Percentiles rank a stretch among this genome's conserved stretches.
These are phyloP conservation scores for Westerdykella aurantiaca DNA, from an alignment of 2,329 filamentous ascomycete species.

Conservation along the genomic window DNA sequence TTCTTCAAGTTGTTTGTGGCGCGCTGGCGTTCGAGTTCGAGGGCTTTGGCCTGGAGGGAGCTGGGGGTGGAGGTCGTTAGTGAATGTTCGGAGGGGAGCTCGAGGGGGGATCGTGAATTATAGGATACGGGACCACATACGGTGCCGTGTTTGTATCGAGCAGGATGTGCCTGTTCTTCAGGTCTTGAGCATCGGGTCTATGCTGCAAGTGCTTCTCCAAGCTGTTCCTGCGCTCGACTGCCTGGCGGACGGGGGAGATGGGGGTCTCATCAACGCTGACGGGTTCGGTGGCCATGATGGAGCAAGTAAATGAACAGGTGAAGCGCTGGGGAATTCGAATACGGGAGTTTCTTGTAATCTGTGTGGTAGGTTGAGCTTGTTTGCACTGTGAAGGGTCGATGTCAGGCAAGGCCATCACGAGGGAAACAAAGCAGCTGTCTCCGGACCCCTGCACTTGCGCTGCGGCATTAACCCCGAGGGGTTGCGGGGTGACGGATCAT, in stretches of 20 bases:
- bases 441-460: no score
- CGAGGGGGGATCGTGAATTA: neutral
- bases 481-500: no score
- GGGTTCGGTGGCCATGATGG: conserved; percentile 25
- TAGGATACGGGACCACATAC: conserved; percentile 38
- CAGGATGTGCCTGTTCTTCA: conserved; percentile 64
- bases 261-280: conserved; percentile 35
- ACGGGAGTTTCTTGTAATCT: no score
- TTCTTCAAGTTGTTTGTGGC: conserved; percentile 60
- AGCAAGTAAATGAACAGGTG: neutral
- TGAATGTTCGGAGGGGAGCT: neutral
- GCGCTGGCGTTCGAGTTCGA: conserved; percentile 60
- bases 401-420: no score
- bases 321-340: neutral
- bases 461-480: no score
- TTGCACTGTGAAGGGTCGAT: no score
- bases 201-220: conserved; percentile 46
- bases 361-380: neutral
- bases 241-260: conserved; percentile 36
- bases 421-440: no score
- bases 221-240: conserved; percentile 57
- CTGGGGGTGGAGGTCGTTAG: conserved; percentile 28
- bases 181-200: conserved; percentile 51
- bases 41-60: conserved; percentile 56
- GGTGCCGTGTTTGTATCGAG: conserved; percentile 63